Evolutionary conservation across 2,329 filamentous ascomycete species (phyloP), one percentile per base, ranked within the genome.

Genomic region (Colletotrichum brevisporum): DNA sequence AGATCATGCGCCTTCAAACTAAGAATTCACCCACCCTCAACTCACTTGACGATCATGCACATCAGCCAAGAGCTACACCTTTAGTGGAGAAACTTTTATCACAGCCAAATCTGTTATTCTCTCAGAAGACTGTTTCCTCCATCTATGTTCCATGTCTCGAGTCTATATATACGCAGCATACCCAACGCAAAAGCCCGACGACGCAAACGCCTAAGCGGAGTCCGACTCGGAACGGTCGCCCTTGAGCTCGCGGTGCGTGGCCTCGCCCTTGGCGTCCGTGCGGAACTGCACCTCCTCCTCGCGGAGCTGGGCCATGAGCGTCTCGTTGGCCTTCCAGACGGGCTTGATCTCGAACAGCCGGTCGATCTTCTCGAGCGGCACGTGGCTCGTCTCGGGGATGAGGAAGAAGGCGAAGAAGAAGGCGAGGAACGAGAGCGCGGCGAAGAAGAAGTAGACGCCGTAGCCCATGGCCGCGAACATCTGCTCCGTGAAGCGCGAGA

Each of bases 401-500:
- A 86, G 78, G 77, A 86, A 86, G 72, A 80, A 87, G 21, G 85
- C 83, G 69, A 85, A 87, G 60, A 84, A 74, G 45, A 83, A 79
- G 12, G 83, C 81, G 10, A 80, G 74, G 51, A 87, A 78, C 71
- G 85, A 85, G n/a, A 87, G 74, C 0, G 81, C 73, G 1, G 84
- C 86, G 69, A 88, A 88, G 78, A 88, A 86, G 76, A 88, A 85
- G 72, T 86, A 88, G 0, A 86, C 84, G 5, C 86, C 86, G 67
- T 84, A 87, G 2, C 80, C 78, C 77, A 83, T 81, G 3, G 75
- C 72, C 4, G 75, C 75, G 59, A 83, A 79, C 85, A 87, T 88
- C 63, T 86, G 83, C 6, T 83, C 84, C 0, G 84, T 88, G 77
- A 86, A 88, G 13, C 86, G 79, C 0, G 82, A 82, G 61, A 89